phyloP scores from a whole-genome alignment of 371 early-diverging fungal species.

The Mucor sp. region DNA sequence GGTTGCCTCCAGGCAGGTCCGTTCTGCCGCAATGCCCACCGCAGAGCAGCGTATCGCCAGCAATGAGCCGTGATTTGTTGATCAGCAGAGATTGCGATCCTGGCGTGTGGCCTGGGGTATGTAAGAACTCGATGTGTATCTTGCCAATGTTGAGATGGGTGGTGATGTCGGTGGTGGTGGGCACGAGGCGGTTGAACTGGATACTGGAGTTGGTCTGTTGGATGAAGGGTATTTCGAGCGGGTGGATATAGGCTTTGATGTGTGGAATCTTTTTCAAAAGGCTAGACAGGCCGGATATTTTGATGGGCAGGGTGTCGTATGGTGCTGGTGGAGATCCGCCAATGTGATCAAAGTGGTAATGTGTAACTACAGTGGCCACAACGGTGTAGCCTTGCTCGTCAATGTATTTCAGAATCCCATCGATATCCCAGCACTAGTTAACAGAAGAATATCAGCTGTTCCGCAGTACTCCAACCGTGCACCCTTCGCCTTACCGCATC shows the following conservation, averaged over 20 bases:
- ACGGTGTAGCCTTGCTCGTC: conserved; percentile 62
- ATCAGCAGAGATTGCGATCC: conserved; percentile 84
- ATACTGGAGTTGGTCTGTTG: conserved; percentile 71
- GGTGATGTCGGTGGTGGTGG: conserved; percentile 61
- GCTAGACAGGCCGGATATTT: conserved; percentile 76
- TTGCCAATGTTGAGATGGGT: conserved; percentile 56
- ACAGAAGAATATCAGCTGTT: background rate
- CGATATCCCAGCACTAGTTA: conserved; percentile 87
- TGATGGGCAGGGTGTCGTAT: conserved; percentile 75
- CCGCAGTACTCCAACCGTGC: background rate
- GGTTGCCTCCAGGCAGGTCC: conserved; percentile 77
- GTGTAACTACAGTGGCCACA: conserved; percentile 77
- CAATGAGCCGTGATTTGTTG: conserved; percentile 72
- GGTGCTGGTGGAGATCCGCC: conserved; percentile 81
- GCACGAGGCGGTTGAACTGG: conserved; percentile 54
- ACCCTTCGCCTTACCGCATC: conserved; percentile 61
- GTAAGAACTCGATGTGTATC: conserved; percentile 67
- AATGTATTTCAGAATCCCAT: conserved; percentile 69
- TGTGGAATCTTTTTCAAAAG: conserved; percentile 71
- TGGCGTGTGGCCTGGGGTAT: conserved; percentile 91
- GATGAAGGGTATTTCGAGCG: conserved; percentile 74
- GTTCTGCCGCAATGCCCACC: conserved; percentile 74
- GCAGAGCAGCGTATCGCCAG: conserved; percentile 88
- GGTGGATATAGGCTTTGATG: conserved; percentile 75
- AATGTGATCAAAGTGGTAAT: conserved; percentile 86